These are phyloP conservation scores for Ophiognomonia clavigignenti-juglandacearum DNA, from an alignment of 2,329 filamentous ascomycete species.

Conservation along the genomic window DNA sequence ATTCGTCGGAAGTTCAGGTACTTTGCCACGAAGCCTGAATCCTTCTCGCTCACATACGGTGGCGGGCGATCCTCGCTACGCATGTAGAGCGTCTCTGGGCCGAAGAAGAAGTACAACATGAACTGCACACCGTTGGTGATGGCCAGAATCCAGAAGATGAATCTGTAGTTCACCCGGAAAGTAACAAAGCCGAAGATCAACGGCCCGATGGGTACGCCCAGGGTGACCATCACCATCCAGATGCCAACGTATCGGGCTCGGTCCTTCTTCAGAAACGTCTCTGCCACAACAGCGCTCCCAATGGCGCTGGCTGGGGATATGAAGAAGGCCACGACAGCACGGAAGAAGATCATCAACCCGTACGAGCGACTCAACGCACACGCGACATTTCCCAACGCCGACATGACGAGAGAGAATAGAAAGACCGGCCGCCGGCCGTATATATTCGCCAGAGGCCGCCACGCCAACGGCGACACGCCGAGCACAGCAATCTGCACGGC, in stretches of 20 bases:
- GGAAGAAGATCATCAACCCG: constrained; percentile 41
- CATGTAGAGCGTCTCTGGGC: constrained; percentile 48
- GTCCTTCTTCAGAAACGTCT: constrained; percentile 49
- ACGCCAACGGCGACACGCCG: constrained; percentile 1
- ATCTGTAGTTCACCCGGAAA: constrained; percentile 21
- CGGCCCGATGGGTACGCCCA: constrained; percentile 13
- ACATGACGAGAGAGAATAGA: constrained; percentile 41
- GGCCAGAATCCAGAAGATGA: constrained; percentile 3
- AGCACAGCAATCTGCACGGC: background rate
- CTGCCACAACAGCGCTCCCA: constrained; percentile 45
- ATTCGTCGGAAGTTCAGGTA: constrained; percentile 38
- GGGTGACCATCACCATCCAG: constrained; percentile 34
- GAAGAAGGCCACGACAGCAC: constrained; percentile 48
- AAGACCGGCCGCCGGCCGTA: constrained; percentile 39
- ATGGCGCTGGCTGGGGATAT: constrained; percentile 44
- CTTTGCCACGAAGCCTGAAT: constrained; percentile 36
- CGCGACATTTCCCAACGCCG: constrained; percentile 44
- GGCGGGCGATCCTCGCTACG: constrained; percentile 25
- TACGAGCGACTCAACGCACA: constrained; percentile 45
- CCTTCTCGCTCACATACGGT: background rate
- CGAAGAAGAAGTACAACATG: constrained; percentile 47
- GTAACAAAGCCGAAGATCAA: constrained; percentile 32
- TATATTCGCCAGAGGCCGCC: background rate
- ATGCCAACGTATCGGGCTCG: constrained; percentile 46
- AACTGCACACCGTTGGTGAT: constrained; percentile 44